Evolutionary conservation across 2,329 filamentous ascomycete species (phyloP), one percentile per base, ranked within the genome.

Genomic region (Trichophaea hybrida): DNA sequence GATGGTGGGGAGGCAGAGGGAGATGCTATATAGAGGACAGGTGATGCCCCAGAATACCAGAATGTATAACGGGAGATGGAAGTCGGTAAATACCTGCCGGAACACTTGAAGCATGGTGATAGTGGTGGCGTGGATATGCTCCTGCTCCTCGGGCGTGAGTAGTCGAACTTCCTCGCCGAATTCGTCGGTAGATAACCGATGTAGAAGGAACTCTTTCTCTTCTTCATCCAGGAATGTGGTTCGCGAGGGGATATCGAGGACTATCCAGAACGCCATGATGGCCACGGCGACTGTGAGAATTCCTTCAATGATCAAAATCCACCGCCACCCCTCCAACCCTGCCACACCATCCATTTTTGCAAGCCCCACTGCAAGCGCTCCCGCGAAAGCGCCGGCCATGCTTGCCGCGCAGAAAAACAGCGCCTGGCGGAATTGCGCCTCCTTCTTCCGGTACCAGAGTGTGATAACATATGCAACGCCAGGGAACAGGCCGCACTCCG

Each of bases 361-460:
- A 43, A 79, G 78, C 1, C 69, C 76, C 62, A 73, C 78, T 1
- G 78, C 78, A 0, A 80, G 69, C 15, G 80, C 68, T 0, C 78
- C 77, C 1, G 74, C 74, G 52, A 80, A 76, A 1, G 75, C 76
- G n/a, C 77, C 76, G 1, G 77, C 76, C 50, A 78, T 68, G 44
- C 72, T 74, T 8, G 77, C 77, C 4, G 77, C 76, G 6, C 75
- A 78, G 69, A 79, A 80, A 71, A 84, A 83, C 49, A 83, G 73
- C 5, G 80, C 79, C 73, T 82, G 80, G 31, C 81, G 77, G 46
- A 79, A 75, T 54, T 79, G 78, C 58, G 78, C 80, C 68, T 85
- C 81, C 61, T 79, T 74, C 38, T 80, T 74, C 55, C 73, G 74
- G 69, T 81, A 83, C 78, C 77, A 81, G 71, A 77, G 75, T 4